Conservation (phyloP, 805 yeast species). For the Candida patagonica region DNA sequence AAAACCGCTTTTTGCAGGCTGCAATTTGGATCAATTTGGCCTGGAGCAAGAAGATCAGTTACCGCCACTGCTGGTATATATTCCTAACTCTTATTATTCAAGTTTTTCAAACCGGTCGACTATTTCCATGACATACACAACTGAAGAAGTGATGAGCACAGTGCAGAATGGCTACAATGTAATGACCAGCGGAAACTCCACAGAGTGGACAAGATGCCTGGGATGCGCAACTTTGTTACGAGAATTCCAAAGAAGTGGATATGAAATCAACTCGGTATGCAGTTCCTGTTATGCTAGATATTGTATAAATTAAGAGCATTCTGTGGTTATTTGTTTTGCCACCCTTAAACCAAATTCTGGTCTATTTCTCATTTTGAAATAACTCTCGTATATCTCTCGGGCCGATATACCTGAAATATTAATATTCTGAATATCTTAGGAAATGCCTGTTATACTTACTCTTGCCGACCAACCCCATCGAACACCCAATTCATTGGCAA, state of each 20-base stretch:
- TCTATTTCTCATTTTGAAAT: background rate
- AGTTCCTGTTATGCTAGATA: constrained; percentile 58
- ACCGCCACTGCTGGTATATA: constrained; percentile 69
- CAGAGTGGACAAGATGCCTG: constrained; percentile 68
- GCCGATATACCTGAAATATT: background rate
- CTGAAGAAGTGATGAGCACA: constrained; percentile 48
- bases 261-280: constrained; percentile 60
- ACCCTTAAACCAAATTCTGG: background rate
- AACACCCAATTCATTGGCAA: constrained; percentile 89
- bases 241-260: constrained; percentile 58
- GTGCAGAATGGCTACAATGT: constrained; percentile 72
- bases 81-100: constrained; percentile 63
- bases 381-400: background rate
- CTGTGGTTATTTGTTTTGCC: background rate
- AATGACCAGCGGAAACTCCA: constrained; percentile 56
- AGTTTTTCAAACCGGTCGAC: constrained; percentile 67
- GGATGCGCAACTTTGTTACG: constrained; percentile 81
- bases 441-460: constrained; percentile 26
- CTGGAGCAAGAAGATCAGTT: constrained; percentile 26
- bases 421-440: background rate
- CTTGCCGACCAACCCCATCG: constrained; percentile 64
- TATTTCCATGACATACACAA: constrained; percentile 51
- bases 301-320: constrained; percentile 31
- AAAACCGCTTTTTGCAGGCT: constrained; percentile 72
- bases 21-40: constrained; percentile 36